Evolutionary conservation across 2,329 filamentous ascomycete species (phyloP).

Genomic region (Fusarium euwallaceae): DNA sequence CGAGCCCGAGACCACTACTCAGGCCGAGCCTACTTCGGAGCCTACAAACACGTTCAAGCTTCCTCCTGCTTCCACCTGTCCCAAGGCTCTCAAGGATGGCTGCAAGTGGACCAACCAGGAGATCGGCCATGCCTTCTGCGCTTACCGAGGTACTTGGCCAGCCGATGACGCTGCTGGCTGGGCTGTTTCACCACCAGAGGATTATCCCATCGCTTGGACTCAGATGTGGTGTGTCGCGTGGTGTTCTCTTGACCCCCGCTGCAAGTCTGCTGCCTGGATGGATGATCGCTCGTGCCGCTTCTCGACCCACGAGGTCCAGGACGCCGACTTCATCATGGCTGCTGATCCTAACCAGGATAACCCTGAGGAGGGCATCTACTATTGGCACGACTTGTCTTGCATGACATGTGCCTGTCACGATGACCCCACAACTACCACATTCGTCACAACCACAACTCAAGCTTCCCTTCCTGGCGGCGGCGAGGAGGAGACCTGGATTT

Average conservation of each 20-base stretch:
- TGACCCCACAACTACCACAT: background rate
- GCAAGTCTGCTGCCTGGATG: conserved; percentile 6
- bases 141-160: conserved; percentile 2
- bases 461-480: background rate
- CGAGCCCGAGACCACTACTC: background rate
- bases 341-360: background rate
- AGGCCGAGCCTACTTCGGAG: background rate
- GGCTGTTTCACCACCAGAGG: background rate
- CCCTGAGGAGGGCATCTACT: background rate
- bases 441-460: background rate
- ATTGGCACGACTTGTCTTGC: conserved; percentile 11
- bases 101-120: background rate
- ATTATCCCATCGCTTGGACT: conserved; percentile 1
- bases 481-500: background rate
- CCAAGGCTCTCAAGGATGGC: background rate
- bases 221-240: conserved; percentile 11
- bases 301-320: background rate
- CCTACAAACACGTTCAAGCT: background rate
- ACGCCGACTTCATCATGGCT: background rate
- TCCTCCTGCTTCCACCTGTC: background rate
- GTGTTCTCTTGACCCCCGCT: background rate
- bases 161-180: background rate
- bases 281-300: background rate
- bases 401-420: background rate
- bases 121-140: background rate